phyloP scores from a whole-genome alignment of 345 rosid species.

The Mallotus nudiflorus region DNA sequence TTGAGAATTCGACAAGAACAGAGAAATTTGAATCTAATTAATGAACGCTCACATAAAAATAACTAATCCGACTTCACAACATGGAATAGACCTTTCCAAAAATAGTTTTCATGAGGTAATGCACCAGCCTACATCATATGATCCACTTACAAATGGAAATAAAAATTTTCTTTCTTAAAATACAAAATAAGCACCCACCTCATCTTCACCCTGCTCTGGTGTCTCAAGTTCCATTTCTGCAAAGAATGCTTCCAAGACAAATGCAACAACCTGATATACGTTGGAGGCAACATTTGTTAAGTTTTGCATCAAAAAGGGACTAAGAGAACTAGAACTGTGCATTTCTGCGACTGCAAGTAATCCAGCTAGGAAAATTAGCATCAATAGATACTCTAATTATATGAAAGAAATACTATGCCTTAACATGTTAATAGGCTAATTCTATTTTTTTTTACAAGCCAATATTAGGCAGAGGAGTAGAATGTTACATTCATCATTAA shows the following conservation, averaged over 20 bases:
- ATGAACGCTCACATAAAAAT: not conserved
- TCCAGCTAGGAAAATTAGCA: not conserved
- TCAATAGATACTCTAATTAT: not conserved
- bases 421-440: no score
- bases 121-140: not conserved
- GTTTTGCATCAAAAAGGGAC: not conserved
- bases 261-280: constrained; percentile 79
- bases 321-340: constrained; percentile 6
- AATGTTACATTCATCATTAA: not conserved
- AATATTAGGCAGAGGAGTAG: not conserved
- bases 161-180: not conserved
- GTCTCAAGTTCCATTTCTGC: constrained; percentile 89
- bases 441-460: not conserved
- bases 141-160: not conserved
- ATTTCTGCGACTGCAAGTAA: not conserved
- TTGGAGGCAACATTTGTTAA: constrained; percentile 8
- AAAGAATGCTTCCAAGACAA: constrained; percentile 98
- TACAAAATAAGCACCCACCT: constrained; percentile 45
- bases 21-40: not conserved
- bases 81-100: no score
- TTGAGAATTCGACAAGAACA: not conserved
- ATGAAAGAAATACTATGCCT: not conserved
- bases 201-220: constrained; percentile 50
- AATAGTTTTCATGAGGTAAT: not conserved
- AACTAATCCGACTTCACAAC: no score